A percentile compares a stretch with the other conserved stretches of the same genome.
phyloP scores from a whole-genome alignment of 176 grass and related monocot genomes.

The Lolium rigidum region DNA sequence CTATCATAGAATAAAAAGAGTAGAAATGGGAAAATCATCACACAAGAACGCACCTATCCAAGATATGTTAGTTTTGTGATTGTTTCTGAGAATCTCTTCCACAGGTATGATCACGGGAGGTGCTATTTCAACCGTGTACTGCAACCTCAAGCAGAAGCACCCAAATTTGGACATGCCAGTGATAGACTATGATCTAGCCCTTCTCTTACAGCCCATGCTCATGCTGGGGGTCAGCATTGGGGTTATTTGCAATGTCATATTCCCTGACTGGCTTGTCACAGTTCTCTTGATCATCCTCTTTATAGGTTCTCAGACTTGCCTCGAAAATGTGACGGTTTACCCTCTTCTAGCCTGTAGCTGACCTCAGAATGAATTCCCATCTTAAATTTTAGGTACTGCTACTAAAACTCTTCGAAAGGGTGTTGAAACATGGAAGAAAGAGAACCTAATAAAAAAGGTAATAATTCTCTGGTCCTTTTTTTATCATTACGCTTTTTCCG shows the following conservation, averaged over 20 bases:
- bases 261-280: constrained; percentile 53
- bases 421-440: too few relatives aligned
- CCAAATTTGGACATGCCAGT: constrained; percentile 71
- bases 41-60: background rate
- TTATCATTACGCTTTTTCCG: too few relatives aligned
- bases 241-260: constrained; percentile 71
- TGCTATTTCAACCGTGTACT: constrained; percentile 70
- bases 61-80: background rate
- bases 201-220: constrained; percentile 84
- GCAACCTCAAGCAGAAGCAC: constrained; percentile 77
- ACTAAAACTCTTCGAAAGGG: too few relatives aligned
- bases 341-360: too few relatives aligned
- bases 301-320: too few relatives aligned
- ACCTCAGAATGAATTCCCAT: too few relatives aligned
- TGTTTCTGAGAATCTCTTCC: constrained; percentile 11
- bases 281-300: too few relatives aligned
- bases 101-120: constrained; percentile 88
- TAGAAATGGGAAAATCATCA: background rate
- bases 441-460: too few relatives aligned
- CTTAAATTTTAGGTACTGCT: too few relatives aligned
- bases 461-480: too few relatives aligned
- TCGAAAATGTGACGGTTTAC: too few relatives aligned
- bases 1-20: background rate
- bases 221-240: constrained; percentile 88
- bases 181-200: constrained; percentile 77